These are phyloP conservation scores for Ceratocystis alfenasii DNA, from an alignment of 2,329 filamentous ascomycete species.

Conservation along the genomic window DNA sequence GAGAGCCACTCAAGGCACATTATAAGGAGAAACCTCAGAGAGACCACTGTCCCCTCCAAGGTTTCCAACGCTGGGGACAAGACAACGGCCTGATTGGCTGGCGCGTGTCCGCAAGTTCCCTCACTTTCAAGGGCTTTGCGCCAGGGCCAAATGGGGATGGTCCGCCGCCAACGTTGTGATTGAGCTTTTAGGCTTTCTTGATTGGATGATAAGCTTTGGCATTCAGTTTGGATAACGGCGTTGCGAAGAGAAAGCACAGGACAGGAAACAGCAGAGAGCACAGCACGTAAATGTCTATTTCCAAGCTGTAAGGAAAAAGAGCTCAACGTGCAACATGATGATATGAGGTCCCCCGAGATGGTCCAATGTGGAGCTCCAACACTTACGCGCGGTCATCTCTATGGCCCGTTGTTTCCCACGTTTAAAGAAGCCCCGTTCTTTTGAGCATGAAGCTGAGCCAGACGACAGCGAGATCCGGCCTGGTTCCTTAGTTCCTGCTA, in stretches of 20 bases:
- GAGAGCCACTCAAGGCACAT: slow-evolving; percentile 6
- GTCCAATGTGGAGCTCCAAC: background rate
- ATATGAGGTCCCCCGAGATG: background rate
- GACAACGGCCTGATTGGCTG: background rate
- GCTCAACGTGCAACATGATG: background rate
- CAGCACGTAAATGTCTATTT: background rate
- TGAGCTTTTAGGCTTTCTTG: slow-evolving; percentile 1
- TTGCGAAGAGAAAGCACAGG: background rate
- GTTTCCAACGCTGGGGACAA: background rate
- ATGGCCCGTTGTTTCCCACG: background rate
- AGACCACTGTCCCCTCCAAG: background rate
- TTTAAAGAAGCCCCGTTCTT: background rate
- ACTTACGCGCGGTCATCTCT: background rate
- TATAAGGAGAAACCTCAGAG: background rate
- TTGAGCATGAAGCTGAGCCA: background rate
- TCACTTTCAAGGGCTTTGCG: background rate
- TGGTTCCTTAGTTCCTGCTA: background rate
- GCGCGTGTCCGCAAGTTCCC: background rate
- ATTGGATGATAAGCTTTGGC: slow-evolving; percentile 2
- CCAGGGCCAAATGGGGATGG: slow-evolving; percentile 4
- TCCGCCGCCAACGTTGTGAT: background rate
- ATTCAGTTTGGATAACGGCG: background rate
- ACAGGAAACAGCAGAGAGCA: background rate
- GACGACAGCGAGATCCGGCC: background rate
- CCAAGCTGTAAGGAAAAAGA: background rate